Evolutionary conservation across 768 basidiomycete genomes (phyloP).

Genomic region (Hericium erinaceus): DNA sequence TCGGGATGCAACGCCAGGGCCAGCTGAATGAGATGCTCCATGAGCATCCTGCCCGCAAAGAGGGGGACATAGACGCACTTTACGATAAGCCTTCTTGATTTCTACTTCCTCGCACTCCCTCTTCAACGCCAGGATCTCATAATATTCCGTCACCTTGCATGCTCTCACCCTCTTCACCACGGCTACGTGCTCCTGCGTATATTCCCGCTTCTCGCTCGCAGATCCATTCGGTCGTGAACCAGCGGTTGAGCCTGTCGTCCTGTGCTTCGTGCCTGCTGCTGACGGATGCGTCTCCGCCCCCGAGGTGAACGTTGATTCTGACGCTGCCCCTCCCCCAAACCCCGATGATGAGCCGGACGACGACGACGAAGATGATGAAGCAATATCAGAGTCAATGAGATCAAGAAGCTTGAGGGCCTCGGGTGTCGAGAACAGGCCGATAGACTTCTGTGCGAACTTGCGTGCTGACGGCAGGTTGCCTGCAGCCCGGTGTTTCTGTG

Average conservation of each 20-base stretch:
- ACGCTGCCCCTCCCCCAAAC: constrained; percentile 19
- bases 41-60: not conserved
- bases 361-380: constrained; percentile 30
- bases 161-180: constrained; percentile 79
- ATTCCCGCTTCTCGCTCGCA: constrained; percentile 42
- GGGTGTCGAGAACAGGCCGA: constrained; percentile 70
- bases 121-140: constrained; percentile 79
- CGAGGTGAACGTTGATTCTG: constrained; percentile 35
- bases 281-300: constrained; percentile 65
- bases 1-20: constrained; percentile 87
- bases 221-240: constrained; percentile 51
- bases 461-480: constrained; percentile 70
- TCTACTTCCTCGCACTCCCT: constrained; percentile 77
- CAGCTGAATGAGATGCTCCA: constrained; percentile 36
- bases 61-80: constrained; percentile 40
- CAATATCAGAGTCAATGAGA: constrained; percentile 49
- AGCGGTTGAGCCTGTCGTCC: constrained; percentile 35
- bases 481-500: constrained; percentile 62
- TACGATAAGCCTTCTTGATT: constrained; percentile 92
- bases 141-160: constrained; percentile 88
- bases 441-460: constrained; percentile 85
- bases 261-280: constrained; percentile 59
- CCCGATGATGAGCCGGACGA: constrained; percentile 21
- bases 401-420: constrained; percentile 63
- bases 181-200: constrained; percentile 72